Evolutionary conservation across 202 grass and related monocot genomes (phyloP), one percentile per base, ranked within the genome.

Genomic region (Dendrocalamus latiflorus): DNA sequence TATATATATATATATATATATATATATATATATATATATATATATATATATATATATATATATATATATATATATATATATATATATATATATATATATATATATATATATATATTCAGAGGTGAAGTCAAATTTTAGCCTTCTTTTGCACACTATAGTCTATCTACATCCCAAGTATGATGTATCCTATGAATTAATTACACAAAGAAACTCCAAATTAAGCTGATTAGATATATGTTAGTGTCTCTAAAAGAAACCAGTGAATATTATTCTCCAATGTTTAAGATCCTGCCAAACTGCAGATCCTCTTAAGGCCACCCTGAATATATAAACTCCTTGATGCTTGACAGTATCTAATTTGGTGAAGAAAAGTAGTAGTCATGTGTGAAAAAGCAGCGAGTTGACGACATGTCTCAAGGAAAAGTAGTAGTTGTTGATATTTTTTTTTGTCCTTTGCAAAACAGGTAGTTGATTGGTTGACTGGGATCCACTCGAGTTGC

Each of bases 221-320:
- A 12, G 53, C 33, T 74, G 15, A 77, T 28, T 56, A 56, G 22
- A 16, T 48, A n/a, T n/a, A 28, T 42, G 22, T 69, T 44, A 6
- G 1, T 58, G n/a, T 77, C 71, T 25, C 45, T 77, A 38, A 81
- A 41, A 85, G 37, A 12, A 13, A 5, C 26, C 58, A 38, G 45
- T 9, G 2, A 72, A 37, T 65, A 4, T 49, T 41, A 44, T 41
- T 75, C 43, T 81, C 70, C 57, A 77, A 15, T 58, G n/a, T 66
- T 82, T 51, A 50, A 70, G 25, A 78, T 67, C 65, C 50, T 39
- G 83, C 88, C 88, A 77, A 89, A 82, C 72, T 50, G 65, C 64
- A 61, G 64, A 59, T 39, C 45, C 67, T 60, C 28, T 61, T 61
- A 20, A 26, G 61, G 42, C 75, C 34, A 59, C 33, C 25, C 6